These are phyloP conservation scores for Sarocladium oryzae DNA, from an alignment of 2,329 filamentous ascomycete genomes.

Conservation along the genomic window DNA sequence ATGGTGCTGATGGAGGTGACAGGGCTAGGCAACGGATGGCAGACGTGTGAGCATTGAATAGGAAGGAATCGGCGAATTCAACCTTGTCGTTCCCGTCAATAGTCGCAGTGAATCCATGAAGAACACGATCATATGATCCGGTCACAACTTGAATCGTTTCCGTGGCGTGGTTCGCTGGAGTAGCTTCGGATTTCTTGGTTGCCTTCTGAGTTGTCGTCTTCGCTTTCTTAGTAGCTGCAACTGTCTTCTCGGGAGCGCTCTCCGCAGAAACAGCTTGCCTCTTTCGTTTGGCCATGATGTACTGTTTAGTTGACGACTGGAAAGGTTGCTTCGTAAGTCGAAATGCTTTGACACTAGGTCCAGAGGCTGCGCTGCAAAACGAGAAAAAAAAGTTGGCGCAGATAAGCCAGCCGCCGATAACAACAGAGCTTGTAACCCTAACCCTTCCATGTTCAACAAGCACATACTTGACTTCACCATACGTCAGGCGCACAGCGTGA, in stretches of 20 bases:
- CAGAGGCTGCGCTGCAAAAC: too few relatives aligned
- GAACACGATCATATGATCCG: slow-evolving; percentile 87
- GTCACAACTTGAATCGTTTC: slow-evolving; percentile 81
- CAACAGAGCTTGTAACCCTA: not conserved
- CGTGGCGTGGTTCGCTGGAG: slow-evolving; percentile 10
- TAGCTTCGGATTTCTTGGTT: slow-evolving; percentile 18
- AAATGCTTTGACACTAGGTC: slow-evolving; percentile 4
- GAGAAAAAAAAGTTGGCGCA: not conserved
- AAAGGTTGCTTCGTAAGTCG: not conserved
- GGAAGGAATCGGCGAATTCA: slow-evolving; percentile 83
- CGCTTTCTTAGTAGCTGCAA: slow-evolving; percentile 25
- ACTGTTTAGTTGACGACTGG: not conserved
- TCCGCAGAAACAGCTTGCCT: slow-evolving; percentile 29
- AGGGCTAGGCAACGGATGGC: slow-evolving; percentile 84
- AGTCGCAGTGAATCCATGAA: slow-evolving; percentile 84
- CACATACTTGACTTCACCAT: too few relatives aligned
- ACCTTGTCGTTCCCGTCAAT: slow-evolving; percentile 40
- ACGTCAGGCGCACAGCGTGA: too few relatives aligned
- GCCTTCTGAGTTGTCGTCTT: slow-evolving; percentile 16
- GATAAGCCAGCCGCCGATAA: slow-evolving; percentile 7
- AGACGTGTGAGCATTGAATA: slow-evolving; percentile 89
- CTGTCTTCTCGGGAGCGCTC: slow-evolving; percentile 16
- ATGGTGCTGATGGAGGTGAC: slow-evolving; percentile 63
- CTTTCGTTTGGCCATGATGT: slow-evolving; percentile 44
- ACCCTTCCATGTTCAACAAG: not conserved